Percentiles rank a stretch among this genome's conserved stretches.
Evolutionary conservation across 2,329 filamentous ascomycete species (phyloP).

Genomic region (Byssoonygena ceratinophila): DNA sequence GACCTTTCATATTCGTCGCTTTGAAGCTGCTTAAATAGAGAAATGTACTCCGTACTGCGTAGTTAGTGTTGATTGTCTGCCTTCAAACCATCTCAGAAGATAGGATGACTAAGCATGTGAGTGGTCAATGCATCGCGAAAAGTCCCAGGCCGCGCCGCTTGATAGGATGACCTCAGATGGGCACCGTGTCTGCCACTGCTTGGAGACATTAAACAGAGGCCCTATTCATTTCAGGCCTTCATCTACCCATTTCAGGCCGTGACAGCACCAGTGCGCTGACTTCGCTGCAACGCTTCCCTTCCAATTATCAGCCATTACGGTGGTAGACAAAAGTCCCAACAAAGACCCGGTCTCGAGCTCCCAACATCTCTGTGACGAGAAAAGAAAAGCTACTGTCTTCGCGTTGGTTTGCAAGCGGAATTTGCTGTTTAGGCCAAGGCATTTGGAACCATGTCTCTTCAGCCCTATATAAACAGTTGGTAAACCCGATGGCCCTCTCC

Average conservation of each 20-base stretch:
- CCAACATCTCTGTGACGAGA: not conserved
- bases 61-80: no score
- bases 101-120: not conserved
- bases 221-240: not conserved
- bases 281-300: not conserved
- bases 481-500: not conserved
- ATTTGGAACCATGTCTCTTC: slow-evolving; percentile 40
- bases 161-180: not conserved
- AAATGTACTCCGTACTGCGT: no score
- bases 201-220: not conserved
- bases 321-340: no score
- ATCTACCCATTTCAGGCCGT: not conserved
- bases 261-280: not conserved
- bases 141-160: no score
- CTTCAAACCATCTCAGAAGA: no score
- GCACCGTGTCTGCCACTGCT: not conserved
- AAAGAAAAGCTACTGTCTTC: not conserved
- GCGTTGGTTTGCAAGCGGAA: no score
- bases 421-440: not conserved
- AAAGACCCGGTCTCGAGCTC: no score
- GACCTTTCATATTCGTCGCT: not conserved
- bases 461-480: slow-evolving; percentile 44
- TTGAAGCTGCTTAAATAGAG: not conserved
- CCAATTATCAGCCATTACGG: no score
- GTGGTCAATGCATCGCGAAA: not conserved